Percentiles rank a stretch among this genome's conserved stretches.
phyloP scores from a whole-genome alignment of 345 rosid genomes.

The Raphanus raphanistrum region DNA sequence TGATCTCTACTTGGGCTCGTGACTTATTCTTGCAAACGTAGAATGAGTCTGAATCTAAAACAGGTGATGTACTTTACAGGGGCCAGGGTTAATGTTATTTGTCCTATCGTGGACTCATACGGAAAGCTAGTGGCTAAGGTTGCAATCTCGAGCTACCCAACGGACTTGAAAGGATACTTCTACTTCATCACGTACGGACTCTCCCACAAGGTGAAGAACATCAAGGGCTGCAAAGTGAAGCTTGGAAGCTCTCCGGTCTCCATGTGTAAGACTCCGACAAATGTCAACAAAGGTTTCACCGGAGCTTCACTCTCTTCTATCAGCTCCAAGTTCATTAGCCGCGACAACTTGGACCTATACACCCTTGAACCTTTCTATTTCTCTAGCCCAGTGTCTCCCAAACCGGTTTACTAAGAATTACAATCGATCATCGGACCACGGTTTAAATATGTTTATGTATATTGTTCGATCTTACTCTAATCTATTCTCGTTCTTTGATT shows the following conservation, averaged over 20 bases:
- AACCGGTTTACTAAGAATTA: slow-evolving; percentile 24
- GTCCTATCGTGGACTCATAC: slow-evolving; percentile 42
- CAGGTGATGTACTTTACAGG: slow-evolving; percentile 40
- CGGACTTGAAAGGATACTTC: slow-evolving; percentile 58
- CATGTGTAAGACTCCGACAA: slow-evolving; percentile 47
- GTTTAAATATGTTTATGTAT: not conserved
- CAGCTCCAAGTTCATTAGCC: slow-evolving; percentile 32
- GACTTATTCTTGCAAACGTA: not conserved
- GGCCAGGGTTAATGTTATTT: slow-evolving; percentile 52
- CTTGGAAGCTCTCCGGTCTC: slow-evolving; percentile 49
- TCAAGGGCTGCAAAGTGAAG: slow-evolving; percentile 56
- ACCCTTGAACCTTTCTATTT: slow-evolving; percentile 42
- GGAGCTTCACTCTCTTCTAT: slow-evolving; percentile 49
- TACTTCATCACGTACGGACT: slow-evolving; percentile 40
- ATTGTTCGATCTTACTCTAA: slow-evolving; percentile 4
- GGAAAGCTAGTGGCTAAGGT: slow-evolving; percentile 51
- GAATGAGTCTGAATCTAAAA: slow-evolving; percentile 6
- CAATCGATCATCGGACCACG: not conserved
- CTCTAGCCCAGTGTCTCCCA: slow-evolving; percentile 28
- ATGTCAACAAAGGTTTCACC: slow-evolving; percentile 48
- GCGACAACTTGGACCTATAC: slow-evolving; percentile 40
- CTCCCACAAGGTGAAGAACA: slow-evolving; percentile 31
- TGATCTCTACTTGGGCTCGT: not conserved
- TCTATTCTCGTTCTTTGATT: not conserved
- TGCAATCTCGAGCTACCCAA: slow-evolving; percentile 44